Conservation (phyloP, 192 early-diverging fungal genomes). For the Rhizoclosmatium sp. region DNA sequence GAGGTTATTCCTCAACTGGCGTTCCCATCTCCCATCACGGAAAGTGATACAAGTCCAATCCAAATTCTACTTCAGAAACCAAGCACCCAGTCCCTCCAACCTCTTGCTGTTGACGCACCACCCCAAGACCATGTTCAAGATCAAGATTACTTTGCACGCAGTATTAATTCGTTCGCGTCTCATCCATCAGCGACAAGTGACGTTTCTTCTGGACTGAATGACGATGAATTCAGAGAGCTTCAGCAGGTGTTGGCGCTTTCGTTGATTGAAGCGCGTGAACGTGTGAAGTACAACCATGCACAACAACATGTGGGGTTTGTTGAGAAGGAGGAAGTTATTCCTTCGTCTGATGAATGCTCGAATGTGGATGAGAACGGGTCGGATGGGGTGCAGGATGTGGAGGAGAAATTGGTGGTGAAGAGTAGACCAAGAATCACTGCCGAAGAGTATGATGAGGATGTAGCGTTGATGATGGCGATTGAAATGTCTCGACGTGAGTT, state of each 20-base stretch:
- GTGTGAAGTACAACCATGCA: background rate
- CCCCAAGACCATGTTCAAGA: too few species aligned
- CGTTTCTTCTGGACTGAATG: background rate
- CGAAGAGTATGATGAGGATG: constrained; percentile 12
- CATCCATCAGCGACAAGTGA: background rate
- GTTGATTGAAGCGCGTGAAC: background rate
- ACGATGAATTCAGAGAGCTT: constrained; percentile 1
- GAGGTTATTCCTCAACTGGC: too few species aligned
- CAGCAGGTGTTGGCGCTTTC: constrained; percentile 3
- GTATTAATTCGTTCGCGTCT: too few species aligned
- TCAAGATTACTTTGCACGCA: too few species aligned
- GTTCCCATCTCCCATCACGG: too few species aligned
- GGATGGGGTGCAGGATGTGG: background rate
- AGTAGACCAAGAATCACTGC: background rate
- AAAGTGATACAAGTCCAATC: too few species aligned
- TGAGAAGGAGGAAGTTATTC: background rate
- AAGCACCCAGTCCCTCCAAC: too few species aligned
- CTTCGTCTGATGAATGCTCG: background rate
- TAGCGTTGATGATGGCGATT: constrained; percentile 4
- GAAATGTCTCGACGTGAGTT: constrained; percentile 6
- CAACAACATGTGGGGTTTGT: background rate
- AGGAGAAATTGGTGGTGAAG: background rate
- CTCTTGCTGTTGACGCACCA: too few species aligned
- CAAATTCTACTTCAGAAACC: too few species aligned
- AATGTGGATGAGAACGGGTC: too few species aligned